A percentile compares a stretch with the other conserved stretches of the same genome.
These are phyloP conservation scores for Collybia nuda DNA, from an alignment of 768 basidiomycete genomes.

Conservation along the genomic window DNA sequence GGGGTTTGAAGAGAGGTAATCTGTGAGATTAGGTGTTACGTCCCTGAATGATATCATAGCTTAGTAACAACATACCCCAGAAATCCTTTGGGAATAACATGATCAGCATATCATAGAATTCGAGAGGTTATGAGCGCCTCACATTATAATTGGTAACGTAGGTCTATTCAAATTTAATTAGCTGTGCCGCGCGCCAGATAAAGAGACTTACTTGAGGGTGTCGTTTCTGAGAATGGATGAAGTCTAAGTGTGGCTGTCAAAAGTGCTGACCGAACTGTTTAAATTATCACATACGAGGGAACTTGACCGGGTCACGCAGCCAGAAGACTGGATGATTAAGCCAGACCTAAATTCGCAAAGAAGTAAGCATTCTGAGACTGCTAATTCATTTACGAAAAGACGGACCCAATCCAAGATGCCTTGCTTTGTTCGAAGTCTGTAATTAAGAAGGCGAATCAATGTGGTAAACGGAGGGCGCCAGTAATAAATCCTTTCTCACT, in stretches of 20 bases:
- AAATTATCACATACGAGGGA: constrained; percentile 36
- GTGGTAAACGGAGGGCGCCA: neutral
- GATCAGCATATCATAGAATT: no score
- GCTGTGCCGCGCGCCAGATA: constrained; percentile 16
- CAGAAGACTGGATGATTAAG: constrained; percentile 48
- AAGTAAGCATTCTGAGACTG: no score
- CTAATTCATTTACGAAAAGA: neutral
- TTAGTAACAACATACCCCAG: constrained; percentile 3
- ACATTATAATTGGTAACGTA: constrained; percentile 1
- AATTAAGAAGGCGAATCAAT: neutral
- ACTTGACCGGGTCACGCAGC: constrained; percentile 45
- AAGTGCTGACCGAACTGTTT: neutral
- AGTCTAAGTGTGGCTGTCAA: constrained; percentile 6
- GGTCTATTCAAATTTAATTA: neutral
- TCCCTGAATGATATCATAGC: neutral
- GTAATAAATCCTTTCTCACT: constrained; percentile 30
- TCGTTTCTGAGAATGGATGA: constrained; percentile 46
- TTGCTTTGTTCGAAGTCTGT: constrained; percentile 33
- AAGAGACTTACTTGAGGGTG: constrained; percentile 51
- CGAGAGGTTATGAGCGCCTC: neutral
- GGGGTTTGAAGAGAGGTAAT: constrained; percentile 47
- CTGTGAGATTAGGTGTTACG: constrained; percentile 16
- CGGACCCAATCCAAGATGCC: constrained; percentile 29
- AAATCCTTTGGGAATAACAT: constrained; percentile 9
- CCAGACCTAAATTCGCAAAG: constrained; percentile 22